These are phyloP conservation scores for Dillenia turbinata DNA, from an alignment of 164 flowering plant genomes.

Conservation along the genomic window DNA sequence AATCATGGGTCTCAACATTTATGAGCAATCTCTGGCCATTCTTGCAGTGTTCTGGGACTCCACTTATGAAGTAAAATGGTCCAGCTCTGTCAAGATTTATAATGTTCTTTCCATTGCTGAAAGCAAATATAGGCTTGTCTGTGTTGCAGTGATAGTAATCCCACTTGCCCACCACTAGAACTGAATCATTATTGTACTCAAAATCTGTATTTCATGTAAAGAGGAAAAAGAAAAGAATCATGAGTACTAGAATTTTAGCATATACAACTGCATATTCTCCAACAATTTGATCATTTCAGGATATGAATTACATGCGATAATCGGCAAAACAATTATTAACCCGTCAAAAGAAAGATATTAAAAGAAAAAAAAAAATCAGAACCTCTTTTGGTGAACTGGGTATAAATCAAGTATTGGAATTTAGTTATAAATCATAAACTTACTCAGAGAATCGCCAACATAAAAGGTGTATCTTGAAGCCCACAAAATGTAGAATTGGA, in stretches of 20 bases:
- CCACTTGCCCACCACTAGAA: conserved; percentile 43
- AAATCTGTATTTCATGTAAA: conserved; percentile 21
- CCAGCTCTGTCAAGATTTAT: conserved; percentile 10
- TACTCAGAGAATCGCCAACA: conserved; percentile 45
- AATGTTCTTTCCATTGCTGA: conserved; percentile 21
- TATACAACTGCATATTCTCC: no score
- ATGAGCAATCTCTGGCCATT: conserved; percentile 13
- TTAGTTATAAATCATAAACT: conserved; percentile 8
- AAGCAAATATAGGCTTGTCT: conserved; percentile 19
- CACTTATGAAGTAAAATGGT: conserved; percentile 13
- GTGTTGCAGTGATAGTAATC: conserved; percentile 49
- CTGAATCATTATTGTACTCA: conserved; percentile 44
- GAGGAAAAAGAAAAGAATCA: not conserved
- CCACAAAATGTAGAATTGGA: conserved; percentile 28
- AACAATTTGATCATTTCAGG: no score
- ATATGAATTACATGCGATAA: not conserved
- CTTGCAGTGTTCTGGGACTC: conserved; percentile 11
- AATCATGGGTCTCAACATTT: conserved; percentile 2
- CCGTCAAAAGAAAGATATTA: no score
- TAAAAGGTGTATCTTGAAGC: conserved; percentile 32
- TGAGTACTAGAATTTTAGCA: no score
- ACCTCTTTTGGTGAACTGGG: no score
- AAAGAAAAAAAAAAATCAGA: no score
- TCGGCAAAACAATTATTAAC: not conserved
- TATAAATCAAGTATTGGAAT: no score